These are phyloP conservation scores for Amauroascus verrucosus DNA, from an alignment of 2,329 filamentous ascomycete species.

Conservation along the genomic window DNA sequence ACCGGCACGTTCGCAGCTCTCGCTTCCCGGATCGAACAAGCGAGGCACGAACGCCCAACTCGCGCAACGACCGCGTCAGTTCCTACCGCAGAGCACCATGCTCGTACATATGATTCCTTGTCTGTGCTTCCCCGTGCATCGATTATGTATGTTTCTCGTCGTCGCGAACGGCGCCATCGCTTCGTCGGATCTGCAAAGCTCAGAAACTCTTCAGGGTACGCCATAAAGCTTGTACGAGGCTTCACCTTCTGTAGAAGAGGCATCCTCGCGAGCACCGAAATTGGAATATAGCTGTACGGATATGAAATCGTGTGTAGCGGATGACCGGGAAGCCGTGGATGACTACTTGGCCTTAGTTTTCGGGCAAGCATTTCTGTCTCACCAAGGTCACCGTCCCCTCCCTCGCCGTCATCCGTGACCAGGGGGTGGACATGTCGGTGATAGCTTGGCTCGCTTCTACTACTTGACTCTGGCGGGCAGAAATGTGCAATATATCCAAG, in stretches of 20 bases:
- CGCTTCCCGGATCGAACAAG: conserved; percentile 37
- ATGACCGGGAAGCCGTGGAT: conserved; percentile 29
- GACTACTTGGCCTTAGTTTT: neutral
- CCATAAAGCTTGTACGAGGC: conserved; percentile 10
- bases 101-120: conserved; percentile 34
- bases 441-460: conserved; percentile 3
- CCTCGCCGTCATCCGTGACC: neutral
- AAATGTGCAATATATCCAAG: conserved; percentile 21
- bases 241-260: conserved; percentile 11
- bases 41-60: conserved; percentile 30
- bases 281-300: conserved; percentile 25
- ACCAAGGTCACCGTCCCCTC: conserved; percentile 2
- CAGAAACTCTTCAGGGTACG: conserved; percentile 2
- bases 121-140: conserved; percentile 28
- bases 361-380: conserved; percentile 8
- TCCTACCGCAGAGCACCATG: conserved; percentile 37
- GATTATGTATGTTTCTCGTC: conserved; percentile 23
- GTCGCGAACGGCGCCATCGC: neutral
- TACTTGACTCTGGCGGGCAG: neutral
- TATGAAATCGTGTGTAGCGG: conserved; percentile 29
- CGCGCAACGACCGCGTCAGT: conserved; percentile 34
- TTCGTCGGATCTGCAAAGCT: neutral
- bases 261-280: conserved; percentile 20
- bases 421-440: conserved; percentile 11
- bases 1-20: conserved; percentile 31